Evolutionary conservation across 352 stramenopile species (phyloP), one percentile per base, ranked within the genome.

Genomic region (Phytophthora kernoviae): DNA sequence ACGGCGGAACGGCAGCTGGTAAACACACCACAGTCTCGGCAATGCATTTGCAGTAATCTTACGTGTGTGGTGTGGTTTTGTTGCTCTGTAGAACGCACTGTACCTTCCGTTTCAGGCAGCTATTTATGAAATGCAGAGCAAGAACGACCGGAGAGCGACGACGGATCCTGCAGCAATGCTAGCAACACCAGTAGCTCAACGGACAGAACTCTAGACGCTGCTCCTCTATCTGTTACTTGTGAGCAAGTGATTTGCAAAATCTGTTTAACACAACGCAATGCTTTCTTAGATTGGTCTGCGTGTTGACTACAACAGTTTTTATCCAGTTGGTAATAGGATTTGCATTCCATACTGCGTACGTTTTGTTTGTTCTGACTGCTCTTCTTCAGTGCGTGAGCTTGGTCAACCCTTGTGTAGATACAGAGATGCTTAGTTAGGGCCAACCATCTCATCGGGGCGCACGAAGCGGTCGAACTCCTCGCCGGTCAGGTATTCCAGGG

Each of bases 381-480:
- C 17, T 43, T 12, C 41, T 54, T 20, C 22, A 17, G 33, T 39
- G 33, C 33, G 33, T 39, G 14, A 45, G 34, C 21, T 8, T 46
- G 12, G 37, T 40, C 20, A 26, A 26, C 11, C 6, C 24, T 30
- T 40, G 36, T 36, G n/a, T 17, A 17, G 10, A 17, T 21, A 57
- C 21, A 12, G 12, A 2, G 26, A 2, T 14, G 42, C 43, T 87
- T 84, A 88, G 45, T 96, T 84, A 22, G 92, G 93, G 54, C 91
- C 92, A 53, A 98, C 89, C 94, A 99, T 99, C 36, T 98, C 76
- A 67, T 97, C 93, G 12, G 96, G 96, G 40, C 93, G 76, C 56
- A 99, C 96, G 77, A 93, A 98, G 62, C 88, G 68, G 74, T 99
- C 96, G 65, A 98, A 99, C 61, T 99, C 80, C 34, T 98, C 96